These are phyloP conservation scores for Colletotrichum lupini DNA, from an alignment of 2,329 filamentous ascomycete species.

Conservation along the genomic window DNA sequence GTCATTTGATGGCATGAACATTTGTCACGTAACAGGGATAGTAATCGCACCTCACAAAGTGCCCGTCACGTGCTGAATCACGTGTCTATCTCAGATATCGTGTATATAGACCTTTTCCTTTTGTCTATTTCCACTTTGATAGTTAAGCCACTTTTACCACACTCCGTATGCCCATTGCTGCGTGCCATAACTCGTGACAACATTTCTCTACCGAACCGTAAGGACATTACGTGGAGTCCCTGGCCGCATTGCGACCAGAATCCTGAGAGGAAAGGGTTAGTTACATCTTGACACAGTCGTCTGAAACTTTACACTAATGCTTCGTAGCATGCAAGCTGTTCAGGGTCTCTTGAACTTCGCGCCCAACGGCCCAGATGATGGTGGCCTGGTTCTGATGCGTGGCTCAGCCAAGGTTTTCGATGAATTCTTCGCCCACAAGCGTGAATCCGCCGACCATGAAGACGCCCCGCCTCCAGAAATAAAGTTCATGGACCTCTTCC, in stretches of 20 bases:
- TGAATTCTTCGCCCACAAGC: conserved; percentile 55
- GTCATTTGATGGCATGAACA: conserved; percentile 50
- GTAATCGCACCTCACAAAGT: too few species aligned
- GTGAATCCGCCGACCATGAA: conserved; percentile 41
- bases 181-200: too few species aligned
- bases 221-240: conserved; percentile 49
- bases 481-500: conserved; percentile 52
- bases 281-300: not conserved
- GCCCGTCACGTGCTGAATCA: too few species aligned
- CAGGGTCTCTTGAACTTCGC: conserved; percentile 57
- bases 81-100: too few species aligned
- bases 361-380: conserved; percentile 57
- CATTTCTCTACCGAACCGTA: conserved; percentile 53
- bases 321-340: conserved; percentile 44
- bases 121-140: too few species aligned
- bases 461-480: conserved; percentile 45
- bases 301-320: not conserved
- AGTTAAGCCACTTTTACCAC: too few species aligned
- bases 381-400: conserved; percentile 57
- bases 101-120: too few species aligned
- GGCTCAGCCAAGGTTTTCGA: conserved; percentile 54
- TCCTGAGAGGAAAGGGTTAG: conserved; percentile 50
- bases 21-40: too few species aligned
- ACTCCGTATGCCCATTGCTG: too few species aligned
- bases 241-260: conserved; percentile 59